Conservation (phyloP, 2,329 filamentous ascomycete genomes). For the Aspergillus neoniger region DNA sequence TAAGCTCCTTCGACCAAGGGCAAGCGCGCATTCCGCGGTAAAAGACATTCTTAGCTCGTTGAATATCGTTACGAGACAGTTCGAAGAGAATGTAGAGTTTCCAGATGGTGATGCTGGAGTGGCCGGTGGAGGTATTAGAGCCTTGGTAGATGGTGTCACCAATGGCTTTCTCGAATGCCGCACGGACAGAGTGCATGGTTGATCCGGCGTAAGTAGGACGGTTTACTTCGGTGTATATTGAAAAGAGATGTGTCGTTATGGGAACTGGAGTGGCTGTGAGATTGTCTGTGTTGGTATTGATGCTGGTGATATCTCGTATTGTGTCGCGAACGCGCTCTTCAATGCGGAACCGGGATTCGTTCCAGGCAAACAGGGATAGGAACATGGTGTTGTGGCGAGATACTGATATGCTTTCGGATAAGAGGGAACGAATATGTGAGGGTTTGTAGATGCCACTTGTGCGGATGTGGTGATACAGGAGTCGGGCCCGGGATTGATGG, state of each 20-base stretch:
- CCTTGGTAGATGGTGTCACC: constrained; percentile 22
- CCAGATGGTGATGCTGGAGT: constrained; percentile 52
- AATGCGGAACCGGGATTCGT: constrained; percentile 70
- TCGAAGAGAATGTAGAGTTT: constrained; percentile 56
- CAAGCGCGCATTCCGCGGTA: constrained; percentile 58
- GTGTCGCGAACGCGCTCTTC: constrained; percentile 74
- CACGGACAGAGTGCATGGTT: constrained; percentile 56
- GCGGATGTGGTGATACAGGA: constrained; percentile 68
- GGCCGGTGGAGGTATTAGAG: constrained; percentile 23
- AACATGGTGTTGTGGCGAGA: constrained; percentile 80
- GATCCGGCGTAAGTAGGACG: constrained; percentile 46
- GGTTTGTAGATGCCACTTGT: constrained; percentile 68
- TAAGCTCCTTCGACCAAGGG: constrained; percentile 65
- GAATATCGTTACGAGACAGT: constrained; percentile 40
- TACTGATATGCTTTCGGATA: constrained; percentile 60
- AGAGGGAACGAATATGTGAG: constrained; percentile 61
- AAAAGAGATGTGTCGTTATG: constrained; percentile 56
- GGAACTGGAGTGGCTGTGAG: constrained; percentile 22
- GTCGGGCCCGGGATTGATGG: constrained; percentile 66
- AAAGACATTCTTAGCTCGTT: constrained; percentile 54
- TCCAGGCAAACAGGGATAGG: constrained; percentile 70
- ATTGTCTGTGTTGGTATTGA: constrained; percentile 41
- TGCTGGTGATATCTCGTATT: constrained; percentile 47
- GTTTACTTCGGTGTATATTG: constrained; percentile 57
- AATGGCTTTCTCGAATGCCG: constrained; percentile 58